Evolutionary conservation across 306 rosid genomes (phyloP), one percentile per base, ranked within the genome.

Genomic region (Senna tora): DNA sequence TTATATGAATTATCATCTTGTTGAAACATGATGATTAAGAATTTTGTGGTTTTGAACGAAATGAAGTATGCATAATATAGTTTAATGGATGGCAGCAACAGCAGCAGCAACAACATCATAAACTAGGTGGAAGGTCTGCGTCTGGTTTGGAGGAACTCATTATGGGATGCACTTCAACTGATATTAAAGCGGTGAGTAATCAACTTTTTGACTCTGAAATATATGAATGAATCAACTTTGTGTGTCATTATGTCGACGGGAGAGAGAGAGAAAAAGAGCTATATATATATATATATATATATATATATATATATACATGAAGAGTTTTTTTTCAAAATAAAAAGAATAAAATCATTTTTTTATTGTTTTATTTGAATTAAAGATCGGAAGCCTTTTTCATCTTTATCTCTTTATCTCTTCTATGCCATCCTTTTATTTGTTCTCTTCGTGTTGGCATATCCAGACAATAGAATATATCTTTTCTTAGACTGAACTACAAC

Each of bases 111-210:
- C 96, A 92, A 9, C 98, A 93, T 84, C 90, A 93, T 83, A 86
- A 88, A 73, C 71, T 86, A 42, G 90, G 86, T 77, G 97, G 82
- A 64, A 91, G 96, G 85, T 94, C 97, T 61, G 89, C 96, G 17
- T 89, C 97, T 63, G 97, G 99, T 21, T 88, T 95, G 87, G 99
- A 95, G 70, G 99, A 95, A 85, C 91, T 95, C 86, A 95, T 95
- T 16, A 95, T 95, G 99, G 96, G 96, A 2, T 95, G 98, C 96
- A 88, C 98, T 80, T 90, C 97, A 25, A 58, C 84, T 81, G 85
- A 85, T 78, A 81, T 92, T 72, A 90, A 90, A 85, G 91, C 86
- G 84, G 98, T 93, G 79, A 87, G 82, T 82, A 15, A 46, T 36
- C 0, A 52, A 62, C 90, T 87, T 87, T 87, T 92, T 87, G 79